Conservation (phyloP, 768 basidiomycete species). For the Amanita thiersii region DNA sequence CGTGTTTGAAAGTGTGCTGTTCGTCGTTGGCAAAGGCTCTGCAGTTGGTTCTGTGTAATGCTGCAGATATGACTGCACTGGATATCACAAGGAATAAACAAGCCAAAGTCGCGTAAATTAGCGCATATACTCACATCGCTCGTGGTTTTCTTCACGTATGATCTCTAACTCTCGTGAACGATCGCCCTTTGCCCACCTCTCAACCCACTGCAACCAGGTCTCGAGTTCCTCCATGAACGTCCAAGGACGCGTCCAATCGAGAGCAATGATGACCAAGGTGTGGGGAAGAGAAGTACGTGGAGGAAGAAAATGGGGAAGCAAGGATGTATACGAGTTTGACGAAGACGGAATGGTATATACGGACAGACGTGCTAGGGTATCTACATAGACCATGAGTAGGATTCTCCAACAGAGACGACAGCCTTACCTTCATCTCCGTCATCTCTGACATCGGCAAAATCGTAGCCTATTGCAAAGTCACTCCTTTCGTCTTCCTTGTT, state of each 20-base stretch:
- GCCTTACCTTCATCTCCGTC: conserved; percentile 88
- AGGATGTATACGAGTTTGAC: conserved; percentile 55
- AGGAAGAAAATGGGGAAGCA: conserved; percentile 75
- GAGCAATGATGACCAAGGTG: conserved; percentile 71
- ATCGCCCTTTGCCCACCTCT: conserved; percentile 70
- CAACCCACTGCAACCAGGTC: conserved; percentile 82
- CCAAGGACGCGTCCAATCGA: conserved; percentile 97
- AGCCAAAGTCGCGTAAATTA: conserved; percentile 2
- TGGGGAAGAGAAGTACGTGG: conserved; percentile 59
- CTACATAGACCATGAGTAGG: conserved; percentile 28
- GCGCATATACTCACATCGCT: conserved; percentile 54
- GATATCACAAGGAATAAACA: conserved; percentile 8
- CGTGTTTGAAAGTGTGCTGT: conserved; percentile 54
- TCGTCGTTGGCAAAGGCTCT: conserved; percentile 54
- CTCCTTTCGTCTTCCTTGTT: conserved; percentile 48
- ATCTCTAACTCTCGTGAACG: conserved; percentile 65
- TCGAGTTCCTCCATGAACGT: conserved; percentile 81
- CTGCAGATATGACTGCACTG: conserved; percentile 85
- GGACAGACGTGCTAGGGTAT: conserved; percentile 82
- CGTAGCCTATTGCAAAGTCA: conserved; percentile 88
- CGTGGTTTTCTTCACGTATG: conserved; percentile 70
- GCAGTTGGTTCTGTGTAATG: conserved; percentile 80
- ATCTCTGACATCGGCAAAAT: conserved; percentile 85
- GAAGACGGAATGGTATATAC: conserved; percentile 87
- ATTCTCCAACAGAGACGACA: background rate